Evolutionary conservation across 2,329 filamentous ascomycete species (phyloP), one percentile per base, ranked within the genome.

Genomic region (Chrysoporthe puriensis): DNA sequence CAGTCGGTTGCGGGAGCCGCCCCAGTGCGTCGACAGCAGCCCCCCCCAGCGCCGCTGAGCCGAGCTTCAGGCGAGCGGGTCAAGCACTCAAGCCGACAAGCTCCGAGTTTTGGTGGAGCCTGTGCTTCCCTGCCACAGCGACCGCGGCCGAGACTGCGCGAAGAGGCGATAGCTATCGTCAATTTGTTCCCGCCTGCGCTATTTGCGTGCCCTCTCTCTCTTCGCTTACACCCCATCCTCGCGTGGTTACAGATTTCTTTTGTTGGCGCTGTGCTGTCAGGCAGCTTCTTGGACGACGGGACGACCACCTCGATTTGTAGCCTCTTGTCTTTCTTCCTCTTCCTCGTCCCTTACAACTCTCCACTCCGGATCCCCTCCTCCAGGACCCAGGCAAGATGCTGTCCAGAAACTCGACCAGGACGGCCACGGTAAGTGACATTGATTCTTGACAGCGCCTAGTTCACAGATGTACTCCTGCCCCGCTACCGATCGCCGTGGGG

Each of bases 341-440:
- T 42, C 36, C 43, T 57, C 5, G 36, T 26, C 50, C 43, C n/a
- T 56, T 56, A 43, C 59, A 36, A 60, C 62, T 66, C 63, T 69
- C 64, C 64, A 60, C 62, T 62, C 62, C 56, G 11, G 50, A 48
- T 43, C 26, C 54, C 54, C 46, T 46, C 26, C 36, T 59, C 34
- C 21, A 21, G 32, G 11, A 26, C 26, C n/a, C 40, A 26, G 11
- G 36, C 77, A 85, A 75, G 72, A 88, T 88, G 86, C 77, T 88
- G 79, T 87, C 86, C 78, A 84, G 85, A 80, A 84, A 82, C 80
- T 85, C 86, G 76, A 73, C 82, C 73, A 78, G 84, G 78, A 80
- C 85, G 78, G 85, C 85, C 74, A 84, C 87, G 85, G 86, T 88
- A 83, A 73, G 82, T 81, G 68, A 70, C 54, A 60, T 36, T 56